phyloP scores from a whole-genome alignment of 1,139 yeast species.

The Pichia sp. region DNA sequence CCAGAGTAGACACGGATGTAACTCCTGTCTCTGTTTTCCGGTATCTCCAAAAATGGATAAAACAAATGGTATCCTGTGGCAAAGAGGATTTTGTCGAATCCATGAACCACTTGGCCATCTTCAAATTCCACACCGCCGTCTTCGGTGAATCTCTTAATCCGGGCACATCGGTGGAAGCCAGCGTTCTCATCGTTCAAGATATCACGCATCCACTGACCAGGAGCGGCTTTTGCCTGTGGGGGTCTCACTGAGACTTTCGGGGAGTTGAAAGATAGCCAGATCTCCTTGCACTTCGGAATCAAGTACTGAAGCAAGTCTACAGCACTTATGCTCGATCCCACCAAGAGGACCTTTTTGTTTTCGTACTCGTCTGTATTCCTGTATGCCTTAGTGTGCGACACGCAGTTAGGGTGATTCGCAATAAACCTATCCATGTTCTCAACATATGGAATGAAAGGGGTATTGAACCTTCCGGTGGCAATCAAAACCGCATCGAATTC shows the following conservation, averaged over 20 bases:
- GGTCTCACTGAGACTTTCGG: not conserved
- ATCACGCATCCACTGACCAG: conserved; percentile 2
- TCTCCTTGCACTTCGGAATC: conserved; percentile 34
- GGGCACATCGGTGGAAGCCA: not conserved
- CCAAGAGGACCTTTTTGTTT: conserved; percentile 42
- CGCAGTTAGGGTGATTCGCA: conserved; percentile 35
- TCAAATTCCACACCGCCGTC: conserved; percentile 30
- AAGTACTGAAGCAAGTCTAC: conserved; percentile 49
- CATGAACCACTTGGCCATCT: conserved; percentile 35
- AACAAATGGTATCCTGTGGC: conserved; percentile 46
- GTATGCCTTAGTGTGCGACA: conserved; percentile 42
- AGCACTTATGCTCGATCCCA: conserved; percentile 51
- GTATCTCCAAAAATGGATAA: conserved; percentile 36
- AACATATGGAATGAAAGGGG: conserved; percentile 45
- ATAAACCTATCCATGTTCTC: conserved; percentile 40
- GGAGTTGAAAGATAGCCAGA: not conserved
- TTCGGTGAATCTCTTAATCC: conserved; percentile 17
- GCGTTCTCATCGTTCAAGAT: not conserved
- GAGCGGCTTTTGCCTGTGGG: not conserved
- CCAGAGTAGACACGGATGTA: conserved; percentile 23
- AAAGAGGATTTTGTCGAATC: conserved; percentile 39
- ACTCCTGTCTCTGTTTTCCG: conserved; percentile 22
- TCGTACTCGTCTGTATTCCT: conserved; percentile 35
- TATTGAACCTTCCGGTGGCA: conserved; percentile 43
- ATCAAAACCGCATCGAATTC: conserved; percentile 41